Percentiles rank a stretch among this genome's conserved stretches.
phyloP scores from a whole-genome alignment of 2,329 filamentous ascomycete genomes.

The Blastomyces emzantsi region DNA sequence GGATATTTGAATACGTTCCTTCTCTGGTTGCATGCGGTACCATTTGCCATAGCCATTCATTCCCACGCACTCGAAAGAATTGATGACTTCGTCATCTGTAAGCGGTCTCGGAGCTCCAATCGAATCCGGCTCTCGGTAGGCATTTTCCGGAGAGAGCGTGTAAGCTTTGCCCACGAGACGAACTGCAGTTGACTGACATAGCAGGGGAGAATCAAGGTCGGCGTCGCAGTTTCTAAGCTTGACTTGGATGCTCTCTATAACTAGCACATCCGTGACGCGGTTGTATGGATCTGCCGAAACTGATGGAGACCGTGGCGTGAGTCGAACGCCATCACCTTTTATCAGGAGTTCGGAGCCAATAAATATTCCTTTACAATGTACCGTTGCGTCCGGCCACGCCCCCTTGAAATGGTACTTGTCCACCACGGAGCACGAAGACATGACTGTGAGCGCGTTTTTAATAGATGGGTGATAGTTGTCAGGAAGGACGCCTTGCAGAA shows the following conservation, averaged over 20 bases:
- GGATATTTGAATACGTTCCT: constrained; percentile 38
- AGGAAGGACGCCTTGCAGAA: constrained; percentile 35
- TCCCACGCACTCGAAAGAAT: constrained; percentile 31
- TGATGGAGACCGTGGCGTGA: constrained; percentile 31
- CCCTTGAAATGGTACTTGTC: constrained; percentile 47
- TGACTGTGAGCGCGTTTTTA: constrained; percentile 44
- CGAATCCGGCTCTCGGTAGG: constrained; percentile 18
- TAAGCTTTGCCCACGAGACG: constrained; percentile 45
- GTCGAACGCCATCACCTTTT: constrained; percentile 46
- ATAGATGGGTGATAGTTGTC: constrained; percentile 46
- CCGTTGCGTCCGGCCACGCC: constrained; percentile 44
- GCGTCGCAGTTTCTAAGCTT: constrained; percentile 42
- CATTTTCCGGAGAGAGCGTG: constrained; percentile 26
- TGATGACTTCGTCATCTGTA: constrained; percentile 26
- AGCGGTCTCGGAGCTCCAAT: constrained; percentile 22
- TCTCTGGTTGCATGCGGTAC: constrained; percentile 41
- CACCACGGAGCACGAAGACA: constrained; percentile 46
- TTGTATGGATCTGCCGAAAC: constrained; percentile 8
- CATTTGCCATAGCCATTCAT: constrained; percentile 43
- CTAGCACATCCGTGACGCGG: constrained; percentile 43
- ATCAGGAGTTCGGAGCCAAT: constrained; percentile 49
- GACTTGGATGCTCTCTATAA: constrained; percentile 46
- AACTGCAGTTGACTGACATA: constrained; percentile 40
- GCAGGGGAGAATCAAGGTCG: constrained; percentile 38
- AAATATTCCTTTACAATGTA: constrained; percentile 48